Conservation (phyloP, 2,329 filamentous ascomycete species). For the Diaporthe caulivora region DNA sequence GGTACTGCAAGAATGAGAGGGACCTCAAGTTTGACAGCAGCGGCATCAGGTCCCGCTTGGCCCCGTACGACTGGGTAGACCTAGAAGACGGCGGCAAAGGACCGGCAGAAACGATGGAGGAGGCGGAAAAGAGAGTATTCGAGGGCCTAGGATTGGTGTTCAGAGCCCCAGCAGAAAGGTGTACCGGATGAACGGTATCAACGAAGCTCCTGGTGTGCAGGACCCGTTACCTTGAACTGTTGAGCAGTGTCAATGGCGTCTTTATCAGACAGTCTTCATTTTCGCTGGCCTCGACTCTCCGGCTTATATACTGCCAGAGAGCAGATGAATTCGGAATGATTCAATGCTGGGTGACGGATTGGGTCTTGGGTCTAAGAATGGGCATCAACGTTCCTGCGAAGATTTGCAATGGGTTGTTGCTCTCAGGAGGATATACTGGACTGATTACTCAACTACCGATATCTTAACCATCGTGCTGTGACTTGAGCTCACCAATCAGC, state of each 20-base stretch:
- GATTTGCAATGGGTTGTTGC: background rate
- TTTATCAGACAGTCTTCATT: background rate
- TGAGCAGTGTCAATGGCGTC: background rate
- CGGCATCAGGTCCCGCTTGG: conserved; percentile 76
- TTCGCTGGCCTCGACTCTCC: background rate
- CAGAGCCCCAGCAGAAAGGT: conserved; percentile 75
- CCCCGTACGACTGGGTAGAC: conserved; percentile 72
- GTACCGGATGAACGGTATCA: conserved; percentile 66
- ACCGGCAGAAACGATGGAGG: conserved; percentile 72
- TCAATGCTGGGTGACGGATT: background rate
- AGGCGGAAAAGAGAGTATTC: conserved; percentile 86
- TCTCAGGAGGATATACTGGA: background rate
- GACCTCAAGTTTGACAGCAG: conserved; percentile 92
- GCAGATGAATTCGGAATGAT: background rate
- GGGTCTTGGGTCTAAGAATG: background rate
- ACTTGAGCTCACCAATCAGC: background rate
- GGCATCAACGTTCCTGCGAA: background rate
- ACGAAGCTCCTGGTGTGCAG: background rate
- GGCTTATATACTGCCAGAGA: background rate
- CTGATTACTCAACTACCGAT: background rate
- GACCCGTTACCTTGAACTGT: background rate
- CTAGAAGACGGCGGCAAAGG: conserved; percentile 69
- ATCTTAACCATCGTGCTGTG: background rate
- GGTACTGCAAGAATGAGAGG: conserved; percentile 80
- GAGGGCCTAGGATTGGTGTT: conserved; percentile 78